Conservation (phyloP, 352 stramenopile species). For the Phytopythium mirpurense region DNA sequence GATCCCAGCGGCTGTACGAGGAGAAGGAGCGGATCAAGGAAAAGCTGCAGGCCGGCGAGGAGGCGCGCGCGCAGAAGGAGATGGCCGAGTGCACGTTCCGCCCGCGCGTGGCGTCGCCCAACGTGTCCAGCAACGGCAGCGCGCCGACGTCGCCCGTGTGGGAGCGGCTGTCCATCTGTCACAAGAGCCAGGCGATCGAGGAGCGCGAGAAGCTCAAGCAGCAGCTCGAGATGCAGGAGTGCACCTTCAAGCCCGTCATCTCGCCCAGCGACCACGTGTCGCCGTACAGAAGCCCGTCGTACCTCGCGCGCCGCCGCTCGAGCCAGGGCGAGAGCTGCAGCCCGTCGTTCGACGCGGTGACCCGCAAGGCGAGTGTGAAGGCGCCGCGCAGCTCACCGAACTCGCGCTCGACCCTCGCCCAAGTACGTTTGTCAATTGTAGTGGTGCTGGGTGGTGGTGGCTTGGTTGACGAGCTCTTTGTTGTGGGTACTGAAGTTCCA, state of each 20-base stretch:
- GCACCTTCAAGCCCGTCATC: conserved; percentile 81
- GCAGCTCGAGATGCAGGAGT: conserved; percentile 64
- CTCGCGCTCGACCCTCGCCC: not conserved
- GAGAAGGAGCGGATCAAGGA: conserved; percentile 77
- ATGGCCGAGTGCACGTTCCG: conserved; percentile 79
- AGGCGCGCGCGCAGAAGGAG: conserved; percentile 65
- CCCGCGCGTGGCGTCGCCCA: conserved; percentile 50
- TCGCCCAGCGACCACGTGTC: conserved; percentile 29
- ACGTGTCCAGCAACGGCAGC: conserved; percentile 22
- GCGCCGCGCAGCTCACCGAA: not conserved
- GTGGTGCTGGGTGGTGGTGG: too few species aligned
- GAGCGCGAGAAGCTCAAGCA: conserved; percentile 71
- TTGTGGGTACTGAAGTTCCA: conserved; percentile 13
- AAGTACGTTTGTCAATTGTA: not conserved
- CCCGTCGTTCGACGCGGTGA: conserved; percentile 1
- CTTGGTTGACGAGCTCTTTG: not conserved
- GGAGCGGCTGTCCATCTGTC: conserved; percentile 66
- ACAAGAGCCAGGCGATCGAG: conserved; percentile 78
- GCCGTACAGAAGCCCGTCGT: conserved; percentile 32
- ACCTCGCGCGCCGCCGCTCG: conserved; percentile 39
- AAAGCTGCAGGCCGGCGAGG: conserved; percentile 67
- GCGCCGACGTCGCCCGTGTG: conserved; percentile 45
- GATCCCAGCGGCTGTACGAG: conserved; percentile 65
- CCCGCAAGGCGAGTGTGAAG: not conserved
- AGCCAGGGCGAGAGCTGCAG: conserved; percentile 16